Evolutionary conservation across 1,284 basidiomycete species (phyloP).

Genomic region (Cryptococcus sp.): DNA sequence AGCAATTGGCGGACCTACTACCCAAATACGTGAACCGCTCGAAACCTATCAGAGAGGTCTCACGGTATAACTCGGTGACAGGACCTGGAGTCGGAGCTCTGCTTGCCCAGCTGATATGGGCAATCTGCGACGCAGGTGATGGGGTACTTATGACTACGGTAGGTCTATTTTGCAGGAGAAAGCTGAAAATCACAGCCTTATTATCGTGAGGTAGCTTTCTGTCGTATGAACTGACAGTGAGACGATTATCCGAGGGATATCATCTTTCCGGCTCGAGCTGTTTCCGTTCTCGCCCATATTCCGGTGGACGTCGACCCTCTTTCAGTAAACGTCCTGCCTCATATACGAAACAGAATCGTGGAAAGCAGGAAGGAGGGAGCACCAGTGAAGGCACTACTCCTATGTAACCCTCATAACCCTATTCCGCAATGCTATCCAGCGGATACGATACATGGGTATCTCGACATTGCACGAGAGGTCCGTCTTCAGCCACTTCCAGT

Average conservation of each 20-base stretch:
- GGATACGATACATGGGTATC: constrained; percentile 1
- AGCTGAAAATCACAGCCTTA: not conserved
- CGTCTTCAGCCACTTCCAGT: not conserved
- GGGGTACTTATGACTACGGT: constrained; percentile 3
- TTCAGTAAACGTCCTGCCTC: not conserved
- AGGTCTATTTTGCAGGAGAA: not conserved
- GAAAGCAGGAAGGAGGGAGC: not conserved
- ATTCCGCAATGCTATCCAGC: constrained; percentile 1
- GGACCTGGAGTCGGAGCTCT: constrained; percentile 2
- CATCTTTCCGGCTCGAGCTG: not conserved
- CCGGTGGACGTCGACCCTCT: constrained; percentile 1
- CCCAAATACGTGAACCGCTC: not conserved
- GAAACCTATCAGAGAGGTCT: not conserved
- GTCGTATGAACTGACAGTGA: not conserved
- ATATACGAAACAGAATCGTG: not conserved
- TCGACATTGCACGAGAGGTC: constrained; percentile 1
- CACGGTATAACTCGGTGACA: not conserved
- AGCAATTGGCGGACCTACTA: constrained; percentile 1
- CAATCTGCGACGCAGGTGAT: not conserved
- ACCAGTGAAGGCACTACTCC: not conserved
- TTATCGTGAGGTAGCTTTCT: not conserved
- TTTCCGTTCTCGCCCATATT: constrained; percentile 1
- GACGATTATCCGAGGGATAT: constrained; percentile 3
- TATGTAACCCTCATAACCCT: constrained; percentile 4
- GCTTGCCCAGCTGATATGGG: constrained; percentile 3